Evolutionary conservation across 495 filamentous ascomycete species (phyloP), one percentile per base, ranked within the genome.

Genomic region (Podospora pseudocomata): DNA sequence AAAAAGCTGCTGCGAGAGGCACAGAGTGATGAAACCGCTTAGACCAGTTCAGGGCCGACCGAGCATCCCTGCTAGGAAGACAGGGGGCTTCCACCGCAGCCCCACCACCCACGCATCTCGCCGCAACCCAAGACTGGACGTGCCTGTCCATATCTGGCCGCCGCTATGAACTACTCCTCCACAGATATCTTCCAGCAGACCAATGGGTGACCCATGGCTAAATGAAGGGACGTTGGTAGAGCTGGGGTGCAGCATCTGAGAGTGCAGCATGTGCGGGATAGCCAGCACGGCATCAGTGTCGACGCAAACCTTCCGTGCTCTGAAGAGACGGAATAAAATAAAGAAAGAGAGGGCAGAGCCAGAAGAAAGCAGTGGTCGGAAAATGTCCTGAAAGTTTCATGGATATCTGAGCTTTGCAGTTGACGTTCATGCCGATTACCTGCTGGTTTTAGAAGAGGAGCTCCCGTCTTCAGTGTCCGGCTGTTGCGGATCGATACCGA

Each of bases 11-110:
- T 74, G 75, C 72, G 72, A 55, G 71, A 67, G 71, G 69, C 55
- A 66, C 61, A 68, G 57, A 70, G 65, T 77, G 76, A 78, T 77
- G 76, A 78, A 78, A 77, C 76, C 73, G 73, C 75, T 76, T 71
- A 74, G 73, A 72, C 71, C 60, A 66, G 66, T 63, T 18, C 66
- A 34, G 65, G 32, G 20, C 65, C 70, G 67, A 66, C 69, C 68
- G 56, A 27, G 27, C 26, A 70, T 63, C 73, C 72, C 72, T 74
- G 71, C 58, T 59, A 61, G 58, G 34, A 27, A 63, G 54, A 68
- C 69, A 66, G 64, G 32, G 27, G 72, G 64, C 65, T 59, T 66
- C 39, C 62, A 67, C 65, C 59, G 69, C 68, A 59, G 71, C 70
- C 70, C 70, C 68, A 74, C 70, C 19, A 56, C 67, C 57, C 68